A percentile compares a stretch with the other conserved stretches of the same genome.
Evolutionary conservation across 192 early-diverging fungal species (phyloP).

Genomic region (Phycomyces blakesleeanus): DNA sequence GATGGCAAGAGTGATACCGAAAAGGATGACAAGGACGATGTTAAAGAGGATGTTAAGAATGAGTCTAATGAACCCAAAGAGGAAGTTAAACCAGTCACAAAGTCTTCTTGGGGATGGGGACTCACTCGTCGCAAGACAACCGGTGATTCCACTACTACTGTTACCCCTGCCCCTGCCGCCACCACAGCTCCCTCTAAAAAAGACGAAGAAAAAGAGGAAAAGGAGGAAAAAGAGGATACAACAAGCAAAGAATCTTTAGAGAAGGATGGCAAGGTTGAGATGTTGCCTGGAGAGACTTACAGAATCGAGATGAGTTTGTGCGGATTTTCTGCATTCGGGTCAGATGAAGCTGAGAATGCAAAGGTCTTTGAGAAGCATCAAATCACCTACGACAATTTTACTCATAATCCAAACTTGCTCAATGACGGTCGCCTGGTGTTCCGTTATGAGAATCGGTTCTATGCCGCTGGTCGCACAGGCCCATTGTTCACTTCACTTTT

Average conservation of each 20-base stretch:
- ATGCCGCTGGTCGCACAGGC: conserved; percentile 54
- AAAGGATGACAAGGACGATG: not conserved
- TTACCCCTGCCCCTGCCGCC: too few relatives aligned
- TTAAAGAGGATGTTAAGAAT: not conserved
- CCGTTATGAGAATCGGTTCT: conserved; percentile 58
- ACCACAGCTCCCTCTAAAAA: too few relatives aligned
- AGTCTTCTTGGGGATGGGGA: conserved; percentile 3
- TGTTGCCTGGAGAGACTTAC: conserved; percentile 38
- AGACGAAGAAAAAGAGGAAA: not conserved
- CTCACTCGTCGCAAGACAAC: not conserved
- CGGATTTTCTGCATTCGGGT: conserved; percentile 45
- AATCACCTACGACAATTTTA: conserved; percentile 57
- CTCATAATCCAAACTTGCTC: conserved; percentile 53
- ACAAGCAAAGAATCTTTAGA: not conserved
- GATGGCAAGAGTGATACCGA: not conserved
- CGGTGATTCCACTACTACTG: not conserved
- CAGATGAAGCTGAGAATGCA: conserved; percentile 41
- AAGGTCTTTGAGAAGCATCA: conserved; percentile 47
- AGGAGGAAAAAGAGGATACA: conserved; percentile 2
- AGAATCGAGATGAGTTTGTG: conserved; percentile 57
- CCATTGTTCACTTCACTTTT: conserved; percentile 60
- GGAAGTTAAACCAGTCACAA: not conserved
- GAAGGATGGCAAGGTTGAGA: conserved; percentile 13
- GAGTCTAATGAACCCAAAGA: not conserved
- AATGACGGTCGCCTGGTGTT: conserved; percentile 52